Percentiles rank a stretch among this genome's conserved stretches.
These are phyloP conservation scores for Malassezia japonica DNA, from an alignment of 1,284 basidiomycete genomes.

Conservation along the genomic window DNA sequence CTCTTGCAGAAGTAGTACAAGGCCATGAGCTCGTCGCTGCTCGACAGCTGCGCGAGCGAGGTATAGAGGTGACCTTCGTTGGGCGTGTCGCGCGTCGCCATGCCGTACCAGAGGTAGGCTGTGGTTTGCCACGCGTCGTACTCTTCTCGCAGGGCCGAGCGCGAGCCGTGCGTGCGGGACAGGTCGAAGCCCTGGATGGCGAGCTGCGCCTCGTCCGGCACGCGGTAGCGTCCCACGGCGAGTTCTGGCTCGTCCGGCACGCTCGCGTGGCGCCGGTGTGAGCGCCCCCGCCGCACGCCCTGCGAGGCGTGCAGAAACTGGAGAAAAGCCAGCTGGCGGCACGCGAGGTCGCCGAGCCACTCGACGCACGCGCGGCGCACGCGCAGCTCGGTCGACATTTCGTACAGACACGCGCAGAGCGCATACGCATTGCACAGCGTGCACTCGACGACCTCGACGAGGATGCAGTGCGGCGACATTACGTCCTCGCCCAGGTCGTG, in stretches of 20 bases:
- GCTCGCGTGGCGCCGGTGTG: not conserved
- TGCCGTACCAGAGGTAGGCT: constrained; percentile 84
- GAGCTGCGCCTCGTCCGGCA: no score
- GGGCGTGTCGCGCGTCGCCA: constrained; percentile 75
- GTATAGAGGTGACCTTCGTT: constrained; percentile 86
- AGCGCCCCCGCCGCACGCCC: not conserved
- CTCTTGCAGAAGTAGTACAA: constrained; percentile 94
- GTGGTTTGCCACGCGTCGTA: constrained; percentile 75
- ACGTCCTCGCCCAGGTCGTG: not conserved
- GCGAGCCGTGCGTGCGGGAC: constrained; percentile 1
- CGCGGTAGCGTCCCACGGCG: not conserved
- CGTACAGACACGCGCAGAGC: constrained; percentile 80
- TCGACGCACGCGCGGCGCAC: constrained; percentile 86
- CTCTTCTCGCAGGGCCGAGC: not conserved
- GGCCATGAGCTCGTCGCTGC: constrained; percentile 67
- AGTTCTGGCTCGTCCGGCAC: constrained; percentile 1
- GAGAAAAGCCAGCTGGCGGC: constrained; percentile 84
- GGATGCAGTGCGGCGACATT: not conserved
- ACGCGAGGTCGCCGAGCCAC: constrained; percentile 84
- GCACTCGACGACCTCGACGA: constrained; percentile 44
- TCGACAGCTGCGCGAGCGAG: constrained; percentile 78
- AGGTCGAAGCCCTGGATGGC: constrained; percentile 5
- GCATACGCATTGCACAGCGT: constrained; percentile 92
- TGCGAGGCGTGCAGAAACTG: constrained; percentile 37
- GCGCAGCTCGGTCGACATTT: constrained; percentile 62